Evolutionary conservation across 108 stramenopile species (phyloP).

Genomic region (Seminavis robusta): DNA sequence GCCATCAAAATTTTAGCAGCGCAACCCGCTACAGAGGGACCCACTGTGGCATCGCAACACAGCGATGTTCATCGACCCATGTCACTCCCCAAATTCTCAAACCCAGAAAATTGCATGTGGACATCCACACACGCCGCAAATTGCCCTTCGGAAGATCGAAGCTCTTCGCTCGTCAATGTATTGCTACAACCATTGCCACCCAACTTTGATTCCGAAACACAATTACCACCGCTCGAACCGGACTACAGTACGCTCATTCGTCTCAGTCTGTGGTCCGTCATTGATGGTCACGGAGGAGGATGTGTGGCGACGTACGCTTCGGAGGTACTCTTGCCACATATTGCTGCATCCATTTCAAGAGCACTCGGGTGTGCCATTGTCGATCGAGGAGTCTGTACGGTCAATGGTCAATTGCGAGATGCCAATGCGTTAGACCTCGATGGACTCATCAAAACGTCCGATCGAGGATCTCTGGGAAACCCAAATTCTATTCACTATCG

Average conservation of each 20-base stretch:
- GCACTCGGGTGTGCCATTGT: slow-evolving; percentile 74
- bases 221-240: slow-evolving; percentile 17
- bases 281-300: slow-evolving; percentile 87
- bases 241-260: slow-evolving; percentile 55
- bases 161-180: slow-evolving; percentile 71
- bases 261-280: slow-evolving; percentile 75
- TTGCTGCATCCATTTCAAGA: slow-evolving; percentile 62
- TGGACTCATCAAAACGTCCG: slow-evolving; percentile 66
- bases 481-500: slow-evolving; percentile 78
- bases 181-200: slow-evolving; percentile 41
- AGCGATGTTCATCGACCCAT: slow-evolving; percentile 35
- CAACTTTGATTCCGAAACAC: slow-evolving; percentile 39
- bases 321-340: slow-evolving; percentile 60
- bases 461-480: slow-evolving; percentile 40
- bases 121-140: slow-evolving; percentile 80
- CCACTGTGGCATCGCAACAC: slow-evolving; percentile 1
- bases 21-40: not conserved
- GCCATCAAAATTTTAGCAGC: no score
- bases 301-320: slow-evolving; percentile 70
- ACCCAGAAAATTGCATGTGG: slow-evolving; percentile 70
- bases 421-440: slow-evolving; percentile 79
- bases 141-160: slow-evolving; percentile 75
- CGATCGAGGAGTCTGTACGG: slow-evolving; percentile 67
- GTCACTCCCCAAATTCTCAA: slow-evolving; percentile 59
- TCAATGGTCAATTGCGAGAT: slow-evolving; percentile 80